These are phyloP conservation scores for Thelonectria olida DNA, from an alignment of 2,329 filamentous ascomycete genomes.

Conservation along the genomic window DNA sequence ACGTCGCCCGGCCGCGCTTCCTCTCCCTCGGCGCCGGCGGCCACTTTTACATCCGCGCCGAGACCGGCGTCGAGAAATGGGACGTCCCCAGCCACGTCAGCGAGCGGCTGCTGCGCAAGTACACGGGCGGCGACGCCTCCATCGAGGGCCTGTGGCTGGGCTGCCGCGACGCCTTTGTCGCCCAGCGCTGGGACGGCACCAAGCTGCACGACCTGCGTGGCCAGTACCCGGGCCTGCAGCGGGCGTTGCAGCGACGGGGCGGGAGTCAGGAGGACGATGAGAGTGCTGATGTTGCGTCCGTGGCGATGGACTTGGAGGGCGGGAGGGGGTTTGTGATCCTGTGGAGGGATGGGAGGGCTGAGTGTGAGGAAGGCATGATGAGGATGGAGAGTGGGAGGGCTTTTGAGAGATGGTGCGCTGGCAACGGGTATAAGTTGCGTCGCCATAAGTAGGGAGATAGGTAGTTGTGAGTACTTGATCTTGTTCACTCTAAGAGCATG, in stretches of 20 bases:
- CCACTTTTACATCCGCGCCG: conserved; percentile 32
- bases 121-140: conserved; percentile 6
- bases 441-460: not conserved
- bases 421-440: not conserved
- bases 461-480: not conserved
- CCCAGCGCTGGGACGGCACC: conserved; percentile 30
- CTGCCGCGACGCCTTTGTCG: conserved; percentile 29
- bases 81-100: conserved; percentile 10
- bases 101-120: conserved; percentile 11
- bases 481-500: too few relatives aligned
- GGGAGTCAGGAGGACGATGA: conserved; percentile 5
- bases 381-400: conserved; percentile 12
- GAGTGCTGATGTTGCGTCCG: conserved; percentile 15
- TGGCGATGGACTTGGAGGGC: conserved; percentile 29
- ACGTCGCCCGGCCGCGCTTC: conserved; percentile 34
- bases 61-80: conserved; percentile 29
- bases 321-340: conserved; percentile 1
- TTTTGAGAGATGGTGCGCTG: conserved; percentile 31
- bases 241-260: not conserved
- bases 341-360: conserved; percentile 25
- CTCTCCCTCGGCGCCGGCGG: conserved; percentile 29
- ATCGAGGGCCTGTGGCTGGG: conserved; percentile 34
- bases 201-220: conserved; percentile 30
- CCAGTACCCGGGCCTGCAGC: conserved; percentile 19
- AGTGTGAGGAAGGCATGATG: conserved; percentile 15